Evolutionary conservation across 495 filamentous ascomycete genomes (phyloP).

Genomic region (Neurospora discreta): DNA sequence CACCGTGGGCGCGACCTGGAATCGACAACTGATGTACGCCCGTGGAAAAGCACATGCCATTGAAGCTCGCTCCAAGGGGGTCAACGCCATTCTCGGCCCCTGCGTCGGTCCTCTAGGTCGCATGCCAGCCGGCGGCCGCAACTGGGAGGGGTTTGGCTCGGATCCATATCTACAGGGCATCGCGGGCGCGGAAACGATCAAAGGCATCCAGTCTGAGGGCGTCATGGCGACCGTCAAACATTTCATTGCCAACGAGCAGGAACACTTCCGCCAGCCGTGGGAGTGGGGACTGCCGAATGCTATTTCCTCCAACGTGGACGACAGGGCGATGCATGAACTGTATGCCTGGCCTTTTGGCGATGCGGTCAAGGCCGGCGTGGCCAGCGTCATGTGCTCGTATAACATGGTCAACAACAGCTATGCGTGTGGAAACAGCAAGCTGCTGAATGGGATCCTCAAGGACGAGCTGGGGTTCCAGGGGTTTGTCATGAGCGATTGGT

Average conservation of each 20-base stretch:
- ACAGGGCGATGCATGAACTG: constrained; percentile 70
- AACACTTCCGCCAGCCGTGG: constrained; percentile 66
- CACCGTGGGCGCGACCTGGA: constrained; percentile 53
- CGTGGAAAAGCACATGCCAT: constrained; percentile 56
- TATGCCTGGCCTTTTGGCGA: constrained; percentile 91
- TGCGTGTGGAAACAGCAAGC: constrained; percentile 82
- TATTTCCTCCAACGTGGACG: constrained; percentile 72
- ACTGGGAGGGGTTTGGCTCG: constrained; percentile 69
- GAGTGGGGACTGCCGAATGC: constrained; percentile 69
- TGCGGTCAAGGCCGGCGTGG: constrained; percentile 76
- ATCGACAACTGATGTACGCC: constrained; percentile 53
- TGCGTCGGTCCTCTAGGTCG: constrained; percentile 58
- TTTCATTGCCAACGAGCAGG: constrained; percentile 66
- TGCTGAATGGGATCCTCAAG: constrained; percentile 86
- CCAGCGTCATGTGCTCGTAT: constrained; percentile 78
- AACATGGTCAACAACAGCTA: constrained; percentile 88
- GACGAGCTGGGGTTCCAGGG: constrained; percentile 93
- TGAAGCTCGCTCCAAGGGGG: constrained; percentile 59
- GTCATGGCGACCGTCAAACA: constrained; percentile 67
- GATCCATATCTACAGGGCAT: constrained; percentile 65
- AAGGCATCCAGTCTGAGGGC: constrained; percentile 62
- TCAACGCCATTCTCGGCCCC: constrained; percentile 61
- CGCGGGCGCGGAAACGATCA: constrained; percentile 52
- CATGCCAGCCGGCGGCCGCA: constrained; percentile 61
- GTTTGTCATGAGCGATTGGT: constrained; percentile 89